Evolutionary conservation across 2,329 filamentous ascomycete species (phyloP).

Genomic region (Diaporthe sp.): DNA sequence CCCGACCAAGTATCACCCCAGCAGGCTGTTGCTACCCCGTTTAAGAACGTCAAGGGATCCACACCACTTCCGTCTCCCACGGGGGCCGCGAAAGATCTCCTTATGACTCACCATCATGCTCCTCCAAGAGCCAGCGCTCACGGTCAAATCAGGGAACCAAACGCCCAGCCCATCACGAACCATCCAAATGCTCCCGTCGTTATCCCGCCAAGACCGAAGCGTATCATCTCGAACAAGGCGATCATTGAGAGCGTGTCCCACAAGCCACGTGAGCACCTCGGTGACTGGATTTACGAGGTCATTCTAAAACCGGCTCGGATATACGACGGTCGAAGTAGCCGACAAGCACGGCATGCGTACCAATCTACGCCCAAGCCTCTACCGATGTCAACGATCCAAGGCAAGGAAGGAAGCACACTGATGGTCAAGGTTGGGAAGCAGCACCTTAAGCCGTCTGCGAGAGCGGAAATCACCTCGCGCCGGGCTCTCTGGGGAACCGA

Average conservation of each 20-base stretch:
- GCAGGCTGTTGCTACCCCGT: constrained; percentile 52
- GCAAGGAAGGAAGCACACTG: constrained; percentile 88
- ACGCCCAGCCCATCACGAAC: constrained; percentile 44
- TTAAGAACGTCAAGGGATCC: constrained; percentile 61
- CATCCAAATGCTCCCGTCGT: constrained; percentile 52
- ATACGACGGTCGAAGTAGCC: constrained; percentile 62
- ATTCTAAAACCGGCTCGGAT: constrained; percentile 66
- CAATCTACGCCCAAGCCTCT: constrained; percentile 74
- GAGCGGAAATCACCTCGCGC: constrained; percentile 85
- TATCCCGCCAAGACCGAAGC: constrained; percentile 70
- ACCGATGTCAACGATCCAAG: constrained; percentile 76
- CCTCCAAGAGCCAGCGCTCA: constrained; percentile 43
- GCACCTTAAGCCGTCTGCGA: constrained; percentile 74
- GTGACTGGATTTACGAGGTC: constrained; percentile 84
- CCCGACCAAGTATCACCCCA: constrained; percentile 57
- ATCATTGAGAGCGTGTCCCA: constrained; percentile 79
- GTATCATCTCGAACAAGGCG: constrained; percentile 73
- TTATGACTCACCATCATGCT: constrained; percentile 61
- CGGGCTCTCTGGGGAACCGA: constrained; percentile 92
- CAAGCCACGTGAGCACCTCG: constrained; percentile 81
- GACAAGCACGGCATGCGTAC: constrained; percentile 47
- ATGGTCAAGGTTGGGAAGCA: constrained; percentile 87
- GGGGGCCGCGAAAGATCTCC: constrained; percentile 49
- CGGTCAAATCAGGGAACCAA: constrained; percentile 42
- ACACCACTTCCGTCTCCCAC: constrained; percentile 58